These are phyloP conservation scores for Melampsora americana DNA, from an alignment of 1,284 basidiomycete genomes.

Conservation along the genomic window DNA sequence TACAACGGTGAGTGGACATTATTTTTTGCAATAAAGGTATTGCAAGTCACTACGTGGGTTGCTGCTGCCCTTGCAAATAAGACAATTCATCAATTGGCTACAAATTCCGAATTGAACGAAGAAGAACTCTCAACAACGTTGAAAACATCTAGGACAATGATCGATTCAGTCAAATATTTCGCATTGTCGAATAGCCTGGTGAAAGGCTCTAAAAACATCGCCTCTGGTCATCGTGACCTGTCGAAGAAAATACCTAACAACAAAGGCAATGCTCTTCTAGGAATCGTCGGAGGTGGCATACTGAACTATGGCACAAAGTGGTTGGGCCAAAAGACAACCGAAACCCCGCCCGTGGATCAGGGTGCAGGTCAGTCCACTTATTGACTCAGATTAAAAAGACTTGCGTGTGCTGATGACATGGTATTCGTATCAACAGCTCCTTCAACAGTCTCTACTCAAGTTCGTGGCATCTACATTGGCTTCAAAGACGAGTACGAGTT, in stretches of 20 bases:
- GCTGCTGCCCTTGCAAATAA: slow-evolving; percentile 28
- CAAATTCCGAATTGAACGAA: slow-evolving; percentile 20
- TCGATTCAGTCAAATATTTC: slow-evolving; percentile 31
- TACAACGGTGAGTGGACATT: not conserved
- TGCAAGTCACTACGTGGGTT: slow-evolving; percentile 31
- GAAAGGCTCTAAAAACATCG: not conserved
- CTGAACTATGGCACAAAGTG: not conserved
- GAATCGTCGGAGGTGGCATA: not conserved
- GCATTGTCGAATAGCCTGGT: not conserved
- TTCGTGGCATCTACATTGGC: not conserved
- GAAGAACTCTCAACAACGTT: slow-evolving; percentile 20
- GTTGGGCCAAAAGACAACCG: not conserved
- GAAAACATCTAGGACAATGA: slow-evolving; percentile 15
- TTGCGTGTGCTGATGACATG: not conserved
- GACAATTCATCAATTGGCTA: slow-evolving; percentile 33
- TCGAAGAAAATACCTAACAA: not conserved
- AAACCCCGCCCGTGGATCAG: not conserved
- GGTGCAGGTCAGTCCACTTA: not conserved
- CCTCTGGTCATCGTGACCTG: not conserved
- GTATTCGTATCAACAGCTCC: not conserved
- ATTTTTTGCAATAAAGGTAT: slow-evolving; percentile 1
- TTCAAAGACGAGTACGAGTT: not conserved
- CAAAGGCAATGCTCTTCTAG: not conserved
- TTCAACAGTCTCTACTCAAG: not conserved
- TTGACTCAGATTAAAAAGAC: not conserved